Percentiles rank a stretch among this genome's conserved stretches.
Evolutionary conservation across 257 asterid species (phyloP).

Genomic region (Forsythia suspensa): DNA sequence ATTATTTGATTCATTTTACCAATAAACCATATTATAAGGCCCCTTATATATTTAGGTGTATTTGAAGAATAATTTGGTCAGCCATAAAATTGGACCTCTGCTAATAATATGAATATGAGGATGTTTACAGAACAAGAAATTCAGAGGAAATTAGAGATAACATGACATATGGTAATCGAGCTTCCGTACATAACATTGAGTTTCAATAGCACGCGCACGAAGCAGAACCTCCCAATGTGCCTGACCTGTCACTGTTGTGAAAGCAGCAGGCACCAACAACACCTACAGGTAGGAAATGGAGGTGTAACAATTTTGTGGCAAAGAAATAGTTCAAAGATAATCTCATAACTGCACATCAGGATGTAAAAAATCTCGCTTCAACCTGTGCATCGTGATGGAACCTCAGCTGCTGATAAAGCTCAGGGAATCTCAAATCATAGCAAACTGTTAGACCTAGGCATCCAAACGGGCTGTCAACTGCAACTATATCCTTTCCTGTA

Average conservation of each 20-base stretch:
- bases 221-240: slow-evolving; percentile 98
- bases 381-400: slow-evolving; percentile 76
- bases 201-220: slow-evolving; percentile 94
- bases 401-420: slow-evolving; percentile 86
- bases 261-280: slow-evolving; percentile 86
- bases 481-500: slow-evolving; percentile 65
- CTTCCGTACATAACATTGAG: slow-evolving; percentile 80
- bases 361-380: not conserved
- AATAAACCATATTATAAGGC: not conserved
- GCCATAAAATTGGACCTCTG: not conserved
- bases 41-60: not conserved
- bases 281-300: slow-evolving; percentile 39
- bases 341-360: not conserved
- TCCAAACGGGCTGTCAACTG: slow-evolving; percentile 80
- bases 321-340: not conserved
- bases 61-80: not conserved
- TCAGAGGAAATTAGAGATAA: not conserved
- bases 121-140: not conserved
- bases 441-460: slow-evolving; percentile 84
- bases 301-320: slow-evolving; percentile 2
- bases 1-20: not conserved
- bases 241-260: slow-evolving; percentile 77
- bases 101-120: not conserved
- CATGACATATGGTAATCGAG: not conserved
- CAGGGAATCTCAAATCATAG: slow-evolving; percentile 94